A percentile compares a stretch with the other conserved stretches of the same genome.
Evolutionary conservation across 169 alveolate species (phyloP).

Genomic region (Blepharisma undulans): DNA sequence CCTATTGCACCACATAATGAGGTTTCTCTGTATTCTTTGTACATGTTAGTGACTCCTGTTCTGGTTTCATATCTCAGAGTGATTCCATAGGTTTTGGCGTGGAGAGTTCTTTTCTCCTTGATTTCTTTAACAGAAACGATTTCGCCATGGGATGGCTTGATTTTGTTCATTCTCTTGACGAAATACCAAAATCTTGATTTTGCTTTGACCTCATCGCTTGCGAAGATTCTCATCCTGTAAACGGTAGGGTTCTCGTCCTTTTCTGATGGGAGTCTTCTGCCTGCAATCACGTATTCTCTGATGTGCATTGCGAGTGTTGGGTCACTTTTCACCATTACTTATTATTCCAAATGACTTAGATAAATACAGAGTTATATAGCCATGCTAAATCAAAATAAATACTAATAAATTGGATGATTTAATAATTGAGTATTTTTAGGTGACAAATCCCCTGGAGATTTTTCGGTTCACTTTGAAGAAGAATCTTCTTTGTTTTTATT

Average conservation of each 20-base stretch:
- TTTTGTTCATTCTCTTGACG: conserved; percentile 94
- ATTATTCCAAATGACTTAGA: not conserved
- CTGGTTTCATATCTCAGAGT: conserved; percentile 97
- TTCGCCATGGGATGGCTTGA: conserved; percentile 96
- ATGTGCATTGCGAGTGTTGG: conserved; percentile 81
- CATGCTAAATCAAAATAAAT: no score
- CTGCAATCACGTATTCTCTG: conserved; percentile 94
- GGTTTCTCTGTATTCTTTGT: conserved; percentile 98
- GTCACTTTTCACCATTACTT: conserved; percentile 45
- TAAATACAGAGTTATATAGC: no score
- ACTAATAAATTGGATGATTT: no score
- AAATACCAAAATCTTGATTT: conserved; percentile 96
- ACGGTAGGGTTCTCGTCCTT: conserved; percentile 91
- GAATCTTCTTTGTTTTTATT: no score
- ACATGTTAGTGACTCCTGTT: conserved; percentile 98
- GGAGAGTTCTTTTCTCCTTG: conserved; percentile 89
- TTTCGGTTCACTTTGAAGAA: no score
- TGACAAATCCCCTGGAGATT: no score
- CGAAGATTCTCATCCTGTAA: conserved; percentile 97
- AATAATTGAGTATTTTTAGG: not conserved
- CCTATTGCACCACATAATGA: conserved; percentile 96
- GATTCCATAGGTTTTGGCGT: conserved; percentile 96
- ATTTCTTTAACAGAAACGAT: conserved; percentile 91
- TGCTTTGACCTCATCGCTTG: conserved; percentile 95
- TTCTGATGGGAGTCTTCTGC: conserved; percentile 95